Evolutionary conservation across 139 green algal genomes (phyloP), one percentile per base, ranked within the genome.

Genomic region (Nannochloris sp.): DNA sequence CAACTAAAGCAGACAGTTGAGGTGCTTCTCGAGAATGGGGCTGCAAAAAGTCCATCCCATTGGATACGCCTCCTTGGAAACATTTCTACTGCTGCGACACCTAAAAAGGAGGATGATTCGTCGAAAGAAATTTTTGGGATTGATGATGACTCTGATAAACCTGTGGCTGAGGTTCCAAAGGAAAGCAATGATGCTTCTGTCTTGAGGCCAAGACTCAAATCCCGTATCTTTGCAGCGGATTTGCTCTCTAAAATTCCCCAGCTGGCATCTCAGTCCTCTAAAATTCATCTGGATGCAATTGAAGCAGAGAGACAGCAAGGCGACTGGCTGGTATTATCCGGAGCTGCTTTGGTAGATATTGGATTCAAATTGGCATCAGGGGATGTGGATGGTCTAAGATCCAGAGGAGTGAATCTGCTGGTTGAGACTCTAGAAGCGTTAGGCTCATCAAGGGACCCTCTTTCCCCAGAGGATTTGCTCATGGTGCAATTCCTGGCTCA

Each of bases 401-500:
- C 82, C 1, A 48, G 70, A 25, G 86, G 86, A 17, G 69, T 88
- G 17, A 51, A 62, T 14, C 73, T 92, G 44, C 76, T 91, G 56
- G 50, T 66, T 11, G 49, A 40, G 3, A 36, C 84, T 28, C 20
- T 92, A 51, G 13, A 29, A 4, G 63, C 63, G 6, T 89, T 88
- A 63, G 80, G 69, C 4, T 66, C 61, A 36, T 74, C 80, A 23
- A 60, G 70, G 14, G 87, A 94, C 66, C 85, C 85, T 0, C 44
- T 85, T 44, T 56, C 75, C 14, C 17, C n/a, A 30, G 20, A 59
- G 25, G 23, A 45, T 13, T 69, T 66, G 20, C 71, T 94, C 16
- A 75, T 94, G 48, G 82, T 85, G 78, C 84, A 89, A 73, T 87
- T 89, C 72, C 80, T 90, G 64, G 87, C 87, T 6, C 86, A 91